Evolutionary conservation across 257 asterid genomes (phyloP), one percentile per base, ranked within the genome.

Genomic region (Verbena officinalis): DNA sequence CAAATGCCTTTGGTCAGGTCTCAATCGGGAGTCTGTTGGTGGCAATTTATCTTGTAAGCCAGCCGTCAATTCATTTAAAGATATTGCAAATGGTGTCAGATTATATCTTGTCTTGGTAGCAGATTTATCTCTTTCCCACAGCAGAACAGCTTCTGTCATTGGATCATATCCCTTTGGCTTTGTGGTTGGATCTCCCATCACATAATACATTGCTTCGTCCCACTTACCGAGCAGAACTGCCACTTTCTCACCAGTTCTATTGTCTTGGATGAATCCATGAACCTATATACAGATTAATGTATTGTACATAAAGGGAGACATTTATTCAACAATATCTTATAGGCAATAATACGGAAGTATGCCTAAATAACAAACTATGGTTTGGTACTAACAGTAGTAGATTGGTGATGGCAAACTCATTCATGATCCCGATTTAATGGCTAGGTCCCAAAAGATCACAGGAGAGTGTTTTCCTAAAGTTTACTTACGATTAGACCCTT

Each of bases 151-250:
- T 73, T 94, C 97, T 13, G 92, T 74, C 97, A 90, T 90, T 30
- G 99, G 96, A 83, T 94, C 99, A 52, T 90, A 94, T 52, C 96
- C 97, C 79, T 94, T 94, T 10, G 99, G 95, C 84, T 88, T 94
- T 42, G 86, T 78, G 38, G 82, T 83, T 48, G 90, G 97, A 79
- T 94, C 99, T 71, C 99, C 99, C 84, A 94, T 69, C 51, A 90
- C 97, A 63, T 90, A 94, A 75, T 94, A 90, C 89, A 94, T 77
- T 55, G 99, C 96, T 71, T 94, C 99, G 60, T 90, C 97, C 99
- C 99, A 94, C 74, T 94, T 94, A 51, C 99, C 99, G 33, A 90
- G 75, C 68, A 94, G 58, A 78, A 90, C 82, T 11, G 99, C 99
- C 44, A 90, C 96, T 75, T 94, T 90, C 80, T 94, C 96, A 62